These are phyloP conservation scores for Ormosia semicastrata DNA, from an alignment of 306 rosid genomes.

Conservation along the genomic window DNA sequence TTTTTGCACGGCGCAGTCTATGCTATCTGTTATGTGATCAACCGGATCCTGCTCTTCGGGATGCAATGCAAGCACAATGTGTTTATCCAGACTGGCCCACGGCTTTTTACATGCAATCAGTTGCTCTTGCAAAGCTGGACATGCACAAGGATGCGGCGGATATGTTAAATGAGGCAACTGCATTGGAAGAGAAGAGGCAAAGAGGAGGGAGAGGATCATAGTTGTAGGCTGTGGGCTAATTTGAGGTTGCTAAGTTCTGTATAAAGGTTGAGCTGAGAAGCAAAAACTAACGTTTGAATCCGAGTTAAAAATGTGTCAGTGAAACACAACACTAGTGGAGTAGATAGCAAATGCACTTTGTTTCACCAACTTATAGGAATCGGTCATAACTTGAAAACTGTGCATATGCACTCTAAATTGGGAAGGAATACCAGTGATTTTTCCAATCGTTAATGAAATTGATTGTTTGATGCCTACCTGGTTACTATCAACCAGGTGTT, in stretches of 20 bases:
- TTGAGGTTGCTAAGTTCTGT: conserved; percentile 66
- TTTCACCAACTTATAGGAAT: conserved; percentile 43
- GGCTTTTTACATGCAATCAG: conserved; percentile 97
- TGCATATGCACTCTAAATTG: conserved; percentile 44
- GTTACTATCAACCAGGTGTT: conserved; percentile 13
- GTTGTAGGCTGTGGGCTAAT: conserved; percentile 35
- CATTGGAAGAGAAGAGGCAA: conserved; percentile 91
- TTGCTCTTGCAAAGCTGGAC: conserved; percentile 93
- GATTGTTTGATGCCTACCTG: conserved; percentile 25
- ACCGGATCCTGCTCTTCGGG: conserved; percentile 93
- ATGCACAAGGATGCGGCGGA: conserved; percentile 97
- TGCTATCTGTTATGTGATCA: conserved; percentile 90
- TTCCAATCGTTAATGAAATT: conserved; percentile 41
- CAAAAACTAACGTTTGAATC: conserved; percentile 42
- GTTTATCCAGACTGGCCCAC: conserved; percentile 96
- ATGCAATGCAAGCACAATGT: conserved; percentile 98
- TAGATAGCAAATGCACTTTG: conserved; percentile 34
- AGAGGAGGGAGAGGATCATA: conserved; percentile 70
- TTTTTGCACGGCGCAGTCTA: conserved; percentile 90
- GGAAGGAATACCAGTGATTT: conserved; percentile 40
- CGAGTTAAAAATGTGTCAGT: conserved; percentile 42
- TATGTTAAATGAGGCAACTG: conserved; percentile 90
- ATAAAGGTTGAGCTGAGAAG: conserved; percentile 75
- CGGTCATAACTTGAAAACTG: conserved; percentile 33
- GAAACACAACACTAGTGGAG: conserved; percentile 39